Percentiles rank a stretch among this genome's conserved stretches.
Evolutionary conservation across 192 early-diverging fungal genomes (phyloP).

Genomic region (Mortierella antarctica): DNA sequence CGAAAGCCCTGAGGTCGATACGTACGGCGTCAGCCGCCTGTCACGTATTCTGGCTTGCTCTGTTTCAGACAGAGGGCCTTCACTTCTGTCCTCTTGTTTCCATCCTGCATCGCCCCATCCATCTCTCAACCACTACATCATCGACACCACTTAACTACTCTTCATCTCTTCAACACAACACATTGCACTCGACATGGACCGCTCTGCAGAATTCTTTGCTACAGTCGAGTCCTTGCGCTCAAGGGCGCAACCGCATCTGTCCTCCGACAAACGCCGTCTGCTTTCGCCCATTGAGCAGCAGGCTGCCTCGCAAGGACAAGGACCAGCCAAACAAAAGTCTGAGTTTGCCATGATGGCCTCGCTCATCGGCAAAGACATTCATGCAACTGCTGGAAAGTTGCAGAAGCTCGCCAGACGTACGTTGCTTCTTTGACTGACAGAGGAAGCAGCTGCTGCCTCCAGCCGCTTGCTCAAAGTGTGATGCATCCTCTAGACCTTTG

Average conservation of each 20-base stretch:
- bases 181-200: conserved; percentile 57
- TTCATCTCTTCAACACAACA: not conserved
- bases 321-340: conserved; percentile 56
- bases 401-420: conserved; percentile 84
- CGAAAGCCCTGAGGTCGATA: too few species aligned
- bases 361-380: conserved; percentile 89
- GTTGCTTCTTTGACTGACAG: not conserved
- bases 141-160: not conserved
- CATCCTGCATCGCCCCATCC: not conserved
- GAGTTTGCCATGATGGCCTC: conserved; percentile 89
- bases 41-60: too few species aligned
- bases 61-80: too few species aligned
- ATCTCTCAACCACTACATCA: too few species aligned
- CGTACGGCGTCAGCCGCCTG: too few species aligned
- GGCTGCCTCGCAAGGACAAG: conserved; percentile 8
- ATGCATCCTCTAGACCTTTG: not conserved
- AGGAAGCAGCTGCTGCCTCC: not conserved
- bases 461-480: too few species aligned
- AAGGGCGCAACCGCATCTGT: conserved; percentile 50
- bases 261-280: conserved; percentile 39
- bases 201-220: conserved; percentile 88
- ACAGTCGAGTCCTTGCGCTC: conserved; percentile 79
- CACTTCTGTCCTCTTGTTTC: not conserved
- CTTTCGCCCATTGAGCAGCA: conserved; percentile 53
- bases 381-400: conserved; percentile 82